These are phyloP conservation scores for Curvularia eragrostidis DNA, from an alignment of 2,329 filamentous ascomycete genomes.

Conservation along the genomic window DNA sequence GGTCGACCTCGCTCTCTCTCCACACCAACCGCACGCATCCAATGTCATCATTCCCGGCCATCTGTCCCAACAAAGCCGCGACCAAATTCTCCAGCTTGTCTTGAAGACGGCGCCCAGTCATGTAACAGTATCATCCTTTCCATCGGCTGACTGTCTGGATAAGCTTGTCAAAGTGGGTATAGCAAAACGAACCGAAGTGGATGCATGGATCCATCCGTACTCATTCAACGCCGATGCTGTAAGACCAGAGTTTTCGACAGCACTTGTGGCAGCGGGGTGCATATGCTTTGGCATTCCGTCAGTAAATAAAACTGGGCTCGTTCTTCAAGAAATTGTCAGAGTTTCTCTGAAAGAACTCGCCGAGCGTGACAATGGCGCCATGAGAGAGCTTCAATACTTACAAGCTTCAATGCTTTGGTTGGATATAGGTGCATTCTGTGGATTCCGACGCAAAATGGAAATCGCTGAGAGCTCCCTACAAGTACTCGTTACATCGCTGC, in stretches of 20 bases:
- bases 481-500: conserved; percentile 61
- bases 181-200: conserved; percentile 40
- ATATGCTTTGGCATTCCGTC: conserved; percentile 43
- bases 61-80: conserved; percentile 29
- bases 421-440: conserved; percentile 63
- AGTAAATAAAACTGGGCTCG: conserved; percentile 39
- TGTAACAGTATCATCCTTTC: conserved; percentile 40
- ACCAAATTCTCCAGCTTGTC: conserved; percentile 42
- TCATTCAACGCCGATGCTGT: conserved; percentile 33
- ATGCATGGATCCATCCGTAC: conserved; percentile 46
- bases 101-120: conserved; percentile 37
- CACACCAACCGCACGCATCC: conserved; percentile 35
- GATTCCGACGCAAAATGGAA: conserved; percentile 63
- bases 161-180: conserved; percentile 43
- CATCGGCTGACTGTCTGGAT: conserved; percentile 38
- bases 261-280: conserved; percentile 41
- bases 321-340: conserved; percentile 41
- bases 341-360: conserved; percentile 35
- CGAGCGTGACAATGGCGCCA: conserved; percentile 41
- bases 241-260: conserved; percentile 36
- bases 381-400: conserved; percentile 57
- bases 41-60: conserved; percentile 33
- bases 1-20: conserved; percentile 38
- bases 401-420: conserved; percentile 60
- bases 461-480: conserved; percentile 63